Evolutionary conservation across 148 eudicot species (phyloP).

Genomic region (Spergularia bocconei): DNA sequence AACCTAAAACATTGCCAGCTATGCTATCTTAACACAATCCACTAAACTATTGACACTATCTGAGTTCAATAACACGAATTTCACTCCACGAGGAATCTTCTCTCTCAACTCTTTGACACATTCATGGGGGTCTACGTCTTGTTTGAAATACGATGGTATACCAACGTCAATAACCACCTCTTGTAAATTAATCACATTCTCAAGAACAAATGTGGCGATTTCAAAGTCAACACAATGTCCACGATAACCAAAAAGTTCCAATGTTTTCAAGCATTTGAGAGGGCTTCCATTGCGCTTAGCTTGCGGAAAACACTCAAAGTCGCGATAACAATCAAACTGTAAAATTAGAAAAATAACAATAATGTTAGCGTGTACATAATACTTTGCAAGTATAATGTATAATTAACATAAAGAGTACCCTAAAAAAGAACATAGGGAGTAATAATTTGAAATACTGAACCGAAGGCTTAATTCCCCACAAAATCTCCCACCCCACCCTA

Average conservation of each 20-base stretch:
- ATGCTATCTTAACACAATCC: too few species aligned
- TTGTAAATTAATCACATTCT: slow-evolving; percentile 10
- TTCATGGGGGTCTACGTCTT: not conserved
- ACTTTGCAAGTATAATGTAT: too few species aligned
- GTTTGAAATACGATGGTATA: too few species aligned
- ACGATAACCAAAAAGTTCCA: slow-evolving; percentile 8
- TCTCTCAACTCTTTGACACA: not conserved
- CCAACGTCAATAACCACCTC: slow-evolving; percentile 5
- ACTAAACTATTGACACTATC: too few species aligned
- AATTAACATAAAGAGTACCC: too few species aligned
- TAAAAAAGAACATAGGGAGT: too few species aligned
- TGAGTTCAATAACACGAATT: not conserved
- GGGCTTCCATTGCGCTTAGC: not conserved
- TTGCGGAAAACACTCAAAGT: not conserved
- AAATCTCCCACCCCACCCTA: too few species aligned
- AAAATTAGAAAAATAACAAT: not conserved
- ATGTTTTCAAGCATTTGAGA: not conserved
- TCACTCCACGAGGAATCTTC: not conserved
- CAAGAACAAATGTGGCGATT: not conserved
- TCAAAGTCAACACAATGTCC: slow-evolving; percentile 14
- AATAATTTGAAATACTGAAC: too few species aligned
- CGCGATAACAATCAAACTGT: not conserved
- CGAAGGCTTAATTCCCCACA: too few species aligned
- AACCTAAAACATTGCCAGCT: too few species aligned
- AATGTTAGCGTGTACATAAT: too few species aligned